Percentiles rank a stretch among this genome's conserved stretches.
These are phyloP conservation scores for Kuraishia cidri DNA, from an alignment of 805 yeast species.

Conservation along the genomic window DNA sequence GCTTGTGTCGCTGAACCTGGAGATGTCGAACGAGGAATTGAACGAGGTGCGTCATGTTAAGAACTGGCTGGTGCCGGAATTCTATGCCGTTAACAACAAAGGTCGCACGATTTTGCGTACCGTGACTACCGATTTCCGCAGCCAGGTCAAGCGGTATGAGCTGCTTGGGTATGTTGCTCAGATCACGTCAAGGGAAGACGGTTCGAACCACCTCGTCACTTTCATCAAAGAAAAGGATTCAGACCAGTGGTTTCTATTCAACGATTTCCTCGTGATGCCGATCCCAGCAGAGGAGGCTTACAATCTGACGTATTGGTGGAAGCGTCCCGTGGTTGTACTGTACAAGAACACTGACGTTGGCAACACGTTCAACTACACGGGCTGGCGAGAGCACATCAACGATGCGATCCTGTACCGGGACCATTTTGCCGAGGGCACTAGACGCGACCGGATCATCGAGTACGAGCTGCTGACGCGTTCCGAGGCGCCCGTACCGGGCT, in stretches of 20 bases:
- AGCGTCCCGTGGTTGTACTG: slow-evolving; percentile 64
- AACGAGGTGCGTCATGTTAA: slow-evolving; percentile 35
- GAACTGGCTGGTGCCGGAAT: slow-evolving; percentile 57
- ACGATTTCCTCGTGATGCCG: slow-evolving; percentile 81
- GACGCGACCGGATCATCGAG: slow-evolving; percentile 50
- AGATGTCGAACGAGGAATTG: slow-evolving; percentile 46
- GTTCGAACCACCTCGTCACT: slow-evolving; percentile 53
- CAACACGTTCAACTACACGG: slow-evolving; percentile 33
- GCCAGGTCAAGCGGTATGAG: slow-evolving; percentile 35
- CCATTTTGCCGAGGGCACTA: slow-evolving; percentile 59
- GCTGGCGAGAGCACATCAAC: slow-evolving; percentile 46
- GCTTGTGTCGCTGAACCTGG: slow-evolving; percentile 52
- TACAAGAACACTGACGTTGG: slow-evolving; percentile 45
- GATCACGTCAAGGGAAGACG: slow-evolving; percentile 45
- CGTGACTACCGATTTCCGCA: slow-evolving; percentile 15
- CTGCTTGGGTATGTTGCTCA: slow-evolving; percentile 65
- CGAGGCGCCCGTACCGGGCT: slow-evolving; percentile 70
- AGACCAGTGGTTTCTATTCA: slow-evolving; percentile 69
- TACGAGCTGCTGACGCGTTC: slow-evolving; percentile 57
- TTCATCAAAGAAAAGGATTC: slow-evolving; percentile 36
- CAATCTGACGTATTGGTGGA: slow-evolving; percentile 69
- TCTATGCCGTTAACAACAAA: slow-evolving; percentile 34
- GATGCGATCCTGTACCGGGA: slow-evolving; percentile 64
- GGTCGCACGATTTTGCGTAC: slow-evolving; percentile 28
- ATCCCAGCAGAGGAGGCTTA: slow-evolving; percentile 73